A percentile compares a stretch with the other conserved stretches of the same genome.
phyloP scores from a whole-genome alignment of 768 basidiomycete genomes.

The Panus rudis region DNA sequence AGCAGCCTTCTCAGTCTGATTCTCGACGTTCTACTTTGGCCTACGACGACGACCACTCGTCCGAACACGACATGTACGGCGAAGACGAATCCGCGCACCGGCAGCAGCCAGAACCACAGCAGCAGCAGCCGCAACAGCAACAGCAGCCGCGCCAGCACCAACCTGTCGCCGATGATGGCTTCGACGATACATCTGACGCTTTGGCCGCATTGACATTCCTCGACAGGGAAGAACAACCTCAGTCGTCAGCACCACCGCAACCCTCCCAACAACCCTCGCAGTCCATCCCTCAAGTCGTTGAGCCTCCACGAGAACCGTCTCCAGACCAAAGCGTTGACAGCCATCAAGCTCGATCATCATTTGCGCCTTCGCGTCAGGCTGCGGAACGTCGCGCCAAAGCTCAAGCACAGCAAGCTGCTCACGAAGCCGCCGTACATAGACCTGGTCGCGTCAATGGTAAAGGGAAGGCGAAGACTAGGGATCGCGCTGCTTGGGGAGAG shows the following conservation, averaged over 20 bases:
- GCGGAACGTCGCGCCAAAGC: conserved; percentile 78
- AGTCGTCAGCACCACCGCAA: too few relatives aligned
- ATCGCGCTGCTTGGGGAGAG: conserved; percentile 45
- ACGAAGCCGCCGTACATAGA: conserved; percentile 67
- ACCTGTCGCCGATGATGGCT: conserved; percentile 11
- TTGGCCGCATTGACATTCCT: conserved; percentile 76
- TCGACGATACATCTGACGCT: conserved; percentile 48
- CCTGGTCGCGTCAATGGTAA: conserved; percentile 54
- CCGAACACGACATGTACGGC: neutral
- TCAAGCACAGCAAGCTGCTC: conserved; percentile 78
- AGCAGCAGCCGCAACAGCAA: conserved; percentile 1
- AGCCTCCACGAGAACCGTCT: conserved; percentile 18
- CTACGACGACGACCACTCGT: neutral
- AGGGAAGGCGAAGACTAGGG: conserved; percentile 35
- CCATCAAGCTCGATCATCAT: conserved; percentile 70
- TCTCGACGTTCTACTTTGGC: conserved; percentile 6
- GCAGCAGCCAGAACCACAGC: neutral
- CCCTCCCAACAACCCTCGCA: conserved; percentile 27
- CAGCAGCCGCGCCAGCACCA: conserved; percentile 7
- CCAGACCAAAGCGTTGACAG: conserved; percentile 18
- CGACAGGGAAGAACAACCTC: conserved; percentile 37
- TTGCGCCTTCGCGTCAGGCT: conserved; percentile 79
- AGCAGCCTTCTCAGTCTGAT: neutral
- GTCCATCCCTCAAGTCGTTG: conserved; percentile 18
- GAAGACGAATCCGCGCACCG: neutral